Percentiles rank a stretch among this genome's conserved stretches.
Conservation (phyloP, 495 filamentous ascomycete species). For the Cudoniella acicularis region DNA sequence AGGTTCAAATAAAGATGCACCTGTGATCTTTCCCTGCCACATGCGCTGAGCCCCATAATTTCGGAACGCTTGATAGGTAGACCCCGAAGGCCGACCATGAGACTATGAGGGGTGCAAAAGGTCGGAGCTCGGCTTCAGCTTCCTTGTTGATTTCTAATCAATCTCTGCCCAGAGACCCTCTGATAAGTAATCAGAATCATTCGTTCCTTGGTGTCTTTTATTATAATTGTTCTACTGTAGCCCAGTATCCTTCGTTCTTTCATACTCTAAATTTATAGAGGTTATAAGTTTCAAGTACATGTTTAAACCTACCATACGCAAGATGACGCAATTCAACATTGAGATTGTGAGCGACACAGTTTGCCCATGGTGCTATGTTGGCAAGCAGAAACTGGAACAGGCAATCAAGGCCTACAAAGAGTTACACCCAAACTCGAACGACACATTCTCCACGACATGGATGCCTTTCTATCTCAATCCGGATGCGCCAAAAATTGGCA, state of each 20-base stretch:
- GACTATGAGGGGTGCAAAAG: too few relatives aligned
- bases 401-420: constrained; percentile 65
- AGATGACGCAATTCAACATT: constrained; percentile 76
- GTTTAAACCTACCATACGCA: constrained; percentile 37
- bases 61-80: too few relatives aligned
- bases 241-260: too few relatives aligned
- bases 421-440: constrained; percentile 49
- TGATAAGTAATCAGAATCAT: constrained; percentile 17
- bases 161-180: neutral
- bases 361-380: constrained; percentile 88
- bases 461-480: constrained; percentile 80
- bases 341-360: constrained; percentile 73
- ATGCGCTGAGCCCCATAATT: neutral
- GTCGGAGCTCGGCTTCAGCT: neutral
- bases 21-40: neutral
- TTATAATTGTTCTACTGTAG: neutral
- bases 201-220: neutral
- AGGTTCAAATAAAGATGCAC: too few relatives aligned
- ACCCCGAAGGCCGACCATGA: too few relatives aligned
- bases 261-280: neutral
- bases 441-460: constrained; percentile 72
- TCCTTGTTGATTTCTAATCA: constrained; percentile 17
- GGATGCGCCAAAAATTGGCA: constrained; percentile 42
- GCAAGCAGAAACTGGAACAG: constrained; percentile 65
- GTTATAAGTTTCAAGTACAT: constrained; percentile 6